phyloP scores from a whole-genome alignment of 768 basidiomycete species.

The Mycena leptocephala region DNA sequence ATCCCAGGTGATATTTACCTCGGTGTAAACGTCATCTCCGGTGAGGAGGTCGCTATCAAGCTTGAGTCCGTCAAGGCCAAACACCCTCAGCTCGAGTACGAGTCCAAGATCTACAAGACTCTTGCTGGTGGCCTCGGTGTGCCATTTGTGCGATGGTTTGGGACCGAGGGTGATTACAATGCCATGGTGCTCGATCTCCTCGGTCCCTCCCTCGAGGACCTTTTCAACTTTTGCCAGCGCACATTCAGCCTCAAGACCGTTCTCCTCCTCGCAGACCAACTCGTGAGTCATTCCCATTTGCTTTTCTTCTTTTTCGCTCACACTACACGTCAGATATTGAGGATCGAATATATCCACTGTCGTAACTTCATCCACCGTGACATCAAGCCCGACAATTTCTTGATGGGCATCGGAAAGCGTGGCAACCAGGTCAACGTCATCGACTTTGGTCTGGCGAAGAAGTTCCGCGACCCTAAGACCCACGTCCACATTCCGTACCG shows the following conservation, averaged over 20 bases:
- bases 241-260: too few relatives aligned
- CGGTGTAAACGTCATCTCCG: neutral
- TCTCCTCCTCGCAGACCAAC: too few relatives aligned
- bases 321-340: constrained; percentile 80
- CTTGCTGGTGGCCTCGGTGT: neutral
- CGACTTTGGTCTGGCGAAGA: constrained; percentile 98
- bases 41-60: neutral
- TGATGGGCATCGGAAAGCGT: constrained; percentile 99
- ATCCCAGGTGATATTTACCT: too few relatives aligned
- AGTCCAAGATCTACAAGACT: neutral
- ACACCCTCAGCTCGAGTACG: too few relatives aligned
- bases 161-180: neutral
- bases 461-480: constrained; percentile 99
- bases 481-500: constrained; percentile 99
- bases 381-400: constrained; percentile 95
- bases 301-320: neutral
- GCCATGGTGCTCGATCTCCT: neutral
- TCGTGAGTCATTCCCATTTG: neutral
- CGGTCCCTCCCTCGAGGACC: neutral
- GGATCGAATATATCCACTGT: constrained; percentile 99
- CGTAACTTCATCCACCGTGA: constrained; percentile 79
- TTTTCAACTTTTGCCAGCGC: neutral
- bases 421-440: constrained; percentile 99
- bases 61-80: too few relatives aligned
- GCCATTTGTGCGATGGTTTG: neutral